Evolutionary conservation across 352 stramenopile genomes (phyloP), one percentile per base, ranked within the genome.

Genomic region (Nothophytophthora sp.): DNA sequence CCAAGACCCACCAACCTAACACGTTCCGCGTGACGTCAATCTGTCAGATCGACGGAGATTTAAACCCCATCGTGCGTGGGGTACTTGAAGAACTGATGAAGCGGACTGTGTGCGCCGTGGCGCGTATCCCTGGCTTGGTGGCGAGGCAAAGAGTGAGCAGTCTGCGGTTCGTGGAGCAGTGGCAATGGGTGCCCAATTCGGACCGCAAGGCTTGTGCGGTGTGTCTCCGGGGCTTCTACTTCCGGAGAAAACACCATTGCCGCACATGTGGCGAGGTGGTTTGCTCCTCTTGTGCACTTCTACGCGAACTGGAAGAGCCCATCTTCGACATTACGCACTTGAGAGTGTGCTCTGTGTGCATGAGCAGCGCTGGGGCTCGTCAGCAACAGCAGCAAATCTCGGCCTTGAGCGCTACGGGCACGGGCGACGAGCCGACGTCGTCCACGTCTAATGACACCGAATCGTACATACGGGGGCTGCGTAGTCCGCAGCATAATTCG

Each of bases 181-280:
- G 76, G 76, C 76, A 88, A 36, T 92, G 81, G 81, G 70, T 92
- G 28, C 74, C 77, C 11, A 88, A 92, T 34, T 56, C 71, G 4
- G 78, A 90, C 44, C 67, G 81, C 11, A 87, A 88, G 45, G 81
- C 77, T 0, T 92, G 81, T 41, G 72, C 76, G 0, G 78, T 92
- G 41, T 92, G 81, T 48, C 42, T 88, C 6, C 76, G 76, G 0
- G 75, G 70, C 4, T 92, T 92, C 55, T 86, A 83, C 42, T 88
- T 90, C 44, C 81, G 76, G 16, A 71, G 79, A 7, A 86, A 86
- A 63, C 79, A 90, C 46, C 79, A 90, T 45, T 90, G 79, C 53
- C 63, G 76, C 30, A 77, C 77, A 4, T 90, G 79, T 53, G 79
- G 79, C 1, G 79, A 90, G 54, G 79, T 90, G 16, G 78, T 90